These are phyloP conservation scores for Dictyophora rubrovolvata DNA, from an alignment of 768 basidiomycete species.

Conservation along the genomic window DNA sequence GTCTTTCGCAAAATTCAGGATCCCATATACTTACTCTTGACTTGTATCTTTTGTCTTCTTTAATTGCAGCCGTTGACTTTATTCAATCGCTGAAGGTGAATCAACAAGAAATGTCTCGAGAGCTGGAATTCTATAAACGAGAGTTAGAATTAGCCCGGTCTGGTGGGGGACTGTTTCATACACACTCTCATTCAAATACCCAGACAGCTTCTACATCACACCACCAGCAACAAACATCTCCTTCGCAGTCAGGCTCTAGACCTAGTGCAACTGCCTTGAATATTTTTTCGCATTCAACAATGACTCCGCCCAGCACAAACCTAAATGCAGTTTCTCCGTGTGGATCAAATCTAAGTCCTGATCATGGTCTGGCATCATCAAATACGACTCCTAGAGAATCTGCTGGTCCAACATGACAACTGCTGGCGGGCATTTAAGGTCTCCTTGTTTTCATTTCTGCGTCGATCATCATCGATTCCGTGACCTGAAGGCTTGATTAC, in stretches of 20 bases:
- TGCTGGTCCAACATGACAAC: background rate
- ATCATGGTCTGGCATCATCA: background rate
- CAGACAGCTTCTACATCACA: background rate
- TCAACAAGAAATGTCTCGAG: constrained; percentile 67
- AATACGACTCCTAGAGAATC: background rate
- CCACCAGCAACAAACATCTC: background rate
- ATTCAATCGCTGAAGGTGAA: constrained; percentile 67
- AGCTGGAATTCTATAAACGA: constrained; percentile 68
- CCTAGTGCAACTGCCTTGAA: background rate
- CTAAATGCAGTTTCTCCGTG: background rate
- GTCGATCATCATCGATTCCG: background rate
- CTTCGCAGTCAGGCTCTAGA: background rate
- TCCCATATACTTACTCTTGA: background rate
- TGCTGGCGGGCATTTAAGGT: background rate
- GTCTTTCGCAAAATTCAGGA: constrained; percentile 13
- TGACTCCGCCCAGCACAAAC: background rate
- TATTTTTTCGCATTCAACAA: background rate
- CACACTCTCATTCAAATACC: background rate
- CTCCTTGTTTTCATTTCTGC: background rate
- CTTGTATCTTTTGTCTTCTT: constrained; percentile 4
- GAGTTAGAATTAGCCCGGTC: constrained; percentile 43
- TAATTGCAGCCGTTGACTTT: constrained; percentile 67
- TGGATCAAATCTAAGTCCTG: background rate
- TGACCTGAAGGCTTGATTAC: background rate
- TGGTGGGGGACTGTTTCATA: background rate